Evolutionary conservation across 148 eudicot species (phyloP), one percentile per base, ranked within the genome.

Genomic region (Hydrangea macrophylla): DNA sequence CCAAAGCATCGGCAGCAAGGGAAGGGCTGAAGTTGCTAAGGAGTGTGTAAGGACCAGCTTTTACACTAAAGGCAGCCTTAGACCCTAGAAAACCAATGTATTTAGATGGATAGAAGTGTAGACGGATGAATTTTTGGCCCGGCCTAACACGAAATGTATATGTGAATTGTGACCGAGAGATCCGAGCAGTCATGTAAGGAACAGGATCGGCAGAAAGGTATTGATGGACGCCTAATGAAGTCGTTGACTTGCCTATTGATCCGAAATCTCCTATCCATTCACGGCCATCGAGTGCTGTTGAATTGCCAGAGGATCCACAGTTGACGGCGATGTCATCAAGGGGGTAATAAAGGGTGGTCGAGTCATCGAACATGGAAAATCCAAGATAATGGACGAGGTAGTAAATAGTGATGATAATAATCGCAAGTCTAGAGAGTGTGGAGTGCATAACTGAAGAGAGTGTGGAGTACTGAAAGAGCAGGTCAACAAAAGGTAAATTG

Each of bases 21-120:
- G 57, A 71, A 57, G 86, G 62, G 57, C 82, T 85, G 53, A 82
- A 80, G 69, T 85, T 73, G 24, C 53, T 61, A 1, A 85, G 71
- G 10, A 82, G 84, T 20, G 79, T 78, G 24, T 56, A 65, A 20
- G 67, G 70, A 12, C 81, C 83, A 6, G 80, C 79, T 71, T 76
- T 28, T 1, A 85, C 76, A 13, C 76, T 70, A 13, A 83, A 66
- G 37, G 67, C 70, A 17, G 36, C 76, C 5, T 32, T 18, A 0
- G 68, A 71, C 15, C 62, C 53, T 32, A 72, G 9, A 30, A 75
- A 70, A 28, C 68, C 60, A 20, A 23, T 35, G 66, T 79, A 79
- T 6, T 57, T 20, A 42, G 65, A 5, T 2, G 75, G 78, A 28
- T 62, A 18, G 58, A 79, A 79, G 33, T 75, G 73, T 7, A 79